Evolutionary conservation across 805 yeast species (phyloP), one percentile per base, ranked within the genome.

Genomic region (Candida nemodendra): DNA sequence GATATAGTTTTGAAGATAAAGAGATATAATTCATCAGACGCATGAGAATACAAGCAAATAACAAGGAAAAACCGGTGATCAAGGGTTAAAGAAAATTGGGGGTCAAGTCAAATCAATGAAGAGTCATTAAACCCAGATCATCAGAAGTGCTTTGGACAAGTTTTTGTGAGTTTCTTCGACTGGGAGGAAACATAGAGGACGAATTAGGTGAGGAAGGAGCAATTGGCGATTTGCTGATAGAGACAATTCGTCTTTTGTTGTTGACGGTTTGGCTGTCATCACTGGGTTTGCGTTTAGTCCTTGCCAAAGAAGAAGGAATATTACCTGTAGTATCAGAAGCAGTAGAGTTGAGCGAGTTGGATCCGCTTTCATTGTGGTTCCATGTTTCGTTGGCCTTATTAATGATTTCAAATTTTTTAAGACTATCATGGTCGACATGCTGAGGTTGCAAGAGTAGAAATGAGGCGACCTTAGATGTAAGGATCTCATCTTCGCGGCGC

Each of bases 321-420:
- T 34, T 9, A 2, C 32, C 29, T 2, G 50, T 32, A 9, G 45
- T 41, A 4, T 39, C 42, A 4, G 36, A 18, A 13, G 34, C 36
- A 4, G 34, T 25, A 14, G 38, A 32, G 18, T 29, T 28, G 34
- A 32, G 16, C 11, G 42, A 38, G 31, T 30, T 30, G 18, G 44
- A 28, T 31, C 41, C 27, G 25, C 38, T 31, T 13, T 54, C 50
- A 31, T 50, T 50, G 24, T 57, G 51, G 30, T 53, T 65, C 70
- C 70, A 65, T 1, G 59, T 44, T 37, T 61, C 59, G 40, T 65
- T 65, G 4, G 66, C 65, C 36, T 48, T 56, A 34, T 56, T 59
- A 17, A 65, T 60, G 14, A 65, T 45, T 27, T 64, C 68, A 37
- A 54, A 60, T 38, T 55, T 52, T 32, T 57, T 58, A 30, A 58